Percentiles rank a stretch among this genome's conserved stretches.
Evolutionary conservation across 805 yeast species (phyloP).

Genomic region (Starmerella apis): DNA sequence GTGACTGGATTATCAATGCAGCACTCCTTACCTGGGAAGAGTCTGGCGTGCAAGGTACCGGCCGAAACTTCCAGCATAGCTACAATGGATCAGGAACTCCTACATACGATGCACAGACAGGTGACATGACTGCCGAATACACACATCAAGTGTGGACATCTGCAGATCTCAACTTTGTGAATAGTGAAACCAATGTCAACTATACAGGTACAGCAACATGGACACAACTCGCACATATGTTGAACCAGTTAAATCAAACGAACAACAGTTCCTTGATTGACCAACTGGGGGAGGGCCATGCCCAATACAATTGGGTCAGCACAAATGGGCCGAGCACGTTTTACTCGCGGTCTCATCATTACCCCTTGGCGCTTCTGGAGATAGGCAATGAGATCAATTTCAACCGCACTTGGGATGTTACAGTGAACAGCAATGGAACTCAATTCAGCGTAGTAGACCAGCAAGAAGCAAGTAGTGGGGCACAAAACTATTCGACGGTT

Average conservation of each 20-base stretch:
- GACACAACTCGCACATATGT: conserved; percentile 7
- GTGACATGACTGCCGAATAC: not conserved
- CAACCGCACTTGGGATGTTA: conserved; percentile 11
- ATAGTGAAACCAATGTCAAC: not conserved
- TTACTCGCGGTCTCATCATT: conserved; percentile 8
- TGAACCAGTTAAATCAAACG: conserved; percentile 2
- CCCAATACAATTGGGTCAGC: conserved; percentile 2
- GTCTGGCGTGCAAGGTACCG: conserved; percentile 23
- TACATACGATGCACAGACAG: not conserved
- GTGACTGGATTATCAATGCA: conserved; percentile 28
- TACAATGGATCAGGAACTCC: not conserved
- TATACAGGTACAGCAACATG: conserved; percentile 1
- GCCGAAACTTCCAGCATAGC: not conserved
- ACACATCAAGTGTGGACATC: conserved; percentile 1
- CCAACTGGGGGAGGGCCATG: conserved; percentile 7
- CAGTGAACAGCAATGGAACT: conserved; percentile 3
- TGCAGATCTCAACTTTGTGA: conserved; percentile 2
- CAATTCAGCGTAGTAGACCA: conserved; percentile 1
- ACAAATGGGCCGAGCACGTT: not conserved
- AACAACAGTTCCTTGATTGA: not conserved
- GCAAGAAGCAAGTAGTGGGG: conserved; percentile 5
- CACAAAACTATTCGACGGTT: not conserved
- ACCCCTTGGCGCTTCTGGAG: conserved; percentile 7
- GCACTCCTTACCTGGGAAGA: conserved; percentile 28
- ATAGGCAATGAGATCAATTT: not conserved